Evolutionary conservation across 2,329 filamentous ascomycete genomes (phyloP).

Genomic region (Rhynchosporium graminicola): DNA sequence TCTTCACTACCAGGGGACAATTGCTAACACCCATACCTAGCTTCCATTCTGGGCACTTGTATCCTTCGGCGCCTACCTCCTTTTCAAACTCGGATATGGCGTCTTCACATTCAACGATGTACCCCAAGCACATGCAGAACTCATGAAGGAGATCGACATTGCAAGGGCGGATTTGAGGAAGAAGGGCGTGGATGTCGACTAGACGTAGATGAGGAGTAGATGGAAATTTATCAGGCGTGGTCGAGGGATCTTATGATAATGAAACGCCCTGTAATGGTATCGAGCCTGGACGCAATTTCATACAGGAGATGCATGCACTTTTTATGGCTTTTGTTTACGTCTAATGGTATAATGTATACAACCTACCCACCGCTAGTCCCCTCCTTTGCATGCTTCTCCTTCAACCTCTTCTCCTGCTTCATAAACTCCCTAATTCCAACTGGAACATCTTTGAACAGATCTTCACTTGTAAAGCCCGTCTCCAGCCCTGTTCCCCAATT

Average conservation of each 20-base stretch:
- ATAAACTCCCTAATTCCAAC: slow-evolving; percentile 97
- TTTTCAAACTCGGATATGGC: slow-evolving; percentile 88
- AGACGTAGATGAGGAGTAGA: slow-evolving; percentile 7
- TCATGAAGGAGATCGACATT: slow-evolving; percentile 80
- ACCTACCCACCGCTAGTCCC: slow-evolving; percentile 37
- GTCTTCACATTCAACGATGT: slow-evolving; percentile 97
- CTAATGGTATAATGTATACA: slow-evolving; percentile 12
- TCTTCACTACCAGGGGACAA: background rate
- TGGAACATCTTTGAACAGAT: slow-evolving; percentile 78
- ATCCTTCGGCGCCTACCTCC: slow-evolving; percentile 86
- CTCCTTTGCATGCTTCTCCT: slow-evolving; percentile 67
- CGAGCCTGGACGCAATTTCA: background rate
- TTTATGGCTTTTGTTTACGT: background rate
- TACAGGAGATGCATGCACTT: background rate
- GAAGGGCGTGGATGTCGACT: slow-evolving; percentile 65
- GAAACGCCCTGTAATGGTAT: background rate
- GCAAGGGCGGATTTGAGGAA: slow-evolving; percentile 73
- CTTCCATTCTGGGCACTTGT: slow-evolving; percentile 92
- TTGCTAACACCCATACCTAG: slow-evolving; percentile 48
- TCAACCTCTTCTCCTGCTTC: slow-evolving; percentile 90
- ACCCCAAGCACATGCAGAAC: slow-evolving; percentile 83
- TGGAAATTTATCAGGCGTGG: background rate
- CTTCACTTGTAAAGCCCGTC: slow-evolving; percentile 58
- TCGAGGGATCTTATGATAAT: slow-evolving; percentile 11
- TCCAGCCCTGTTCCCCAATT: slow-evolving; percentile 57